Conservation (phyloP, 179 eudicot genomes). For the Dionaea muscipula region DNA sequence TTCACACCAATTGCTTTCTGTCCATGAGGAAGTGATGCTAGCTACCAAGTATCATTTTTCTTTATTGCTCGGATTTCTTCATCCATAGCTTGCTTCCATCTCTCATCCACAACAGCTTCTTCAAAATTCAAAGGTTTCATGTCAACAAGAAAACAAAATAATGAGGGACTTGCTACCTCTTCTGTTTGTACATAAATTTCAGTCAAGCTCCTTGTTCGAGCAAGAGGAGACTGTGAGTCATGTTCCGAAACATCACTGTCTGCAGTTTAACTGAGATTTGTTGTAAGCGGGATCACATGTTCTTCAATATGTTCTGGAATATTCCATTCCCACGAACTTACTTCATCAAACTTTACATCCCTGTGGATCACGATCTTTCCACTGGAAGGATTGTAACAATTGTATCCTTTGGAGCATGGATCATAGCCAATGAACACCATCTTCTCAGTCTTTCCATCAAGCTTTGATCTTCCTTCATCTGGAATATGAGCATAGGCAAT, state of each 20-base stretch:
- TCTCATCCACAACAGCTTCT: background rate
- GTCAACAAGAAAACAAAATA: background rate
- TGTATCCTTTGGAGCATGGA: background rate
- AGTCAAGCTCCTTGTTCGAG: background rate
- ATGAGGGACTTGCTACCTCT: background rate
- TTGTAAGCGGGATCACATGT: background rate
- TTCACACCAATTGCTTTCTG: background rate
- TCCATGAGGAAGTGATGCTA: background rate
- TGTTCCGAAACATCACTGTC: background rate
- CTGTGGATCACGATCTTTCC: background rate
- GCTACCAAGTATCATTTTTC: background rate
- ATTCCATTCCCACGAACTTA: background rate
- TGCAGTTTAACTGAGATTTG: no score
- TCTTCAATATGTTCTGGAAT: background rate
- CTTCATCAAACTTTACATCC: slow-evolving; percentile 1
- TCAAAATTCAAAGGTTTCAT: background rate
- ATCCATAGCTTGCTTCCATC: background rate
- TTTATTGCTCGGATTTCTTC: background rate
- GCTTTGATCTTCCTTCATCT: background rate
- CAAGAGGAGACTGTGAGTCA: background rate
- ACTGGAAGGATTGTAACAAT: background rate
- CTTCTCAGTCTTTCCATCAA: background rate
- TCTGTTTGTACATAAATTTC: background rate
- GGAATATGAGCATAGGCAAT: background rate
- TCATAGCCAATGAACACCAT: background rate